phyloP scores from a whole-genome alignment of 1,284 basidiomycete genomes.

The Cutaneotrichosporon dermatis region DNA sequence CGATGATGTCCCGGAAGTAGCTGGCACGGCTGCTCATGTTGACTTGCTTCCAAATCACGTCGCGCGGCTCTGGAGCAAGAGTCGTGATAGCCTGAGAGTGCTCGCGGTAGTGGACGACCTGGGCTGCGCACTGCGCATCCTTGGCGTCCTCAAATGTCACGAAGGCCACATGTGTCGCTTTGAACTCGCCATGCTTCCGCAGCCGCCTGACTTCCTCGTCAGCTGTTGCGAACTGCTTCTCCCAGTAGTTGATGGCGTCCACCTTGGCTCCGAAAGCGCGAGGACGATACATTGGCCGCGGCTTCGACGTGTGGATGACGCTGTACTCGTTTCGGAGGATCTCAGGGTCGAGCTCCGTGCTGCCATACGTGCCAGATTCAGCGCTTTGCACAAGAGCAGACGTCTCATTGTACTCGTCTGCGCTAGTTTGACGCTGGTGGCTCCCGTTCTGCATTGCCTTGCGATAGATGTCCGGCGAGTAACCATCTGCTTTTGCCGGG shows the following conservation, averaged over 20 bases:
- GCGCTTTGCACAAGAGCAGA: background rate
- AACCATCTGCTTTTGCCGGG: slow-evolving; percentile 59
- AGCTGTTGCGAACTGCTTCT: slow-evolving; percentile 67
- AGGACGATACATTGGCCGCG: slow-evolving; percentile 36
- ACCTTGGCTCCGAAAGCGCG: slow-evolving; percentile 55
- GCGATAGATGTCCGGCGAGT: slow-evolving; percentile 35
- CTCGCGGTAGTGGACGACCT: slow-evolving; percentile 71
- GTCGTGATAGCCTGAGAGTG: slow-evolving; percentile 64
- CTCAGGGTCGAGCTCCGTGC: slow-evolving; percentile 33
- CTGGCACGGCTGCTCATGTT: slow-evolving; percentile 58
- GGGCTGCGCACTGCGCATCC: slow-evolving; percentile 85
- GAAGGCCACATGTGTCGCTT: slow-evolving; percentile 77
- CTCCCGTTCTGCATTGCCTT: background rate
- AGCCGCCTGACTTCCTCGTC: slow-evolving; percentile 61
- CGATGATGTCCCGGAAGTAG: slow-evolving; percentile 63
- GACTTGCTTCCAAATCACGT: slow-evolving; percentile 92
- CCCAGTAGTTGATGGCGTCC: slow-evolving; percentile 80
- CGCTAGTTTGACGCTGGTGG: background rate
- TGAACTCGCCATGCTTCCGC: slow-evolving; percentile 58
- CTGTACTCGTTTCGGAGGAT: slow-evolving; percentile 16
- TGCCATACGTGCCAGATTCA: background rate
- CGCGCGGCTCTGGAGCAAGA: slow-evolving; percentile 87
- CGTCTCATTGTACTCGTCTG: background rate
- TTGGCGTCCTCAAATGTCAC: slow-evolving; percentile 97
- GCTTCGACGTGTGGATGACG: slow-evolving; percentile 30